Evolutionary conservation across 2,329 filamentous ascomycete species (phyloP).

Genomic region (Fusarium clavum): DNA sequence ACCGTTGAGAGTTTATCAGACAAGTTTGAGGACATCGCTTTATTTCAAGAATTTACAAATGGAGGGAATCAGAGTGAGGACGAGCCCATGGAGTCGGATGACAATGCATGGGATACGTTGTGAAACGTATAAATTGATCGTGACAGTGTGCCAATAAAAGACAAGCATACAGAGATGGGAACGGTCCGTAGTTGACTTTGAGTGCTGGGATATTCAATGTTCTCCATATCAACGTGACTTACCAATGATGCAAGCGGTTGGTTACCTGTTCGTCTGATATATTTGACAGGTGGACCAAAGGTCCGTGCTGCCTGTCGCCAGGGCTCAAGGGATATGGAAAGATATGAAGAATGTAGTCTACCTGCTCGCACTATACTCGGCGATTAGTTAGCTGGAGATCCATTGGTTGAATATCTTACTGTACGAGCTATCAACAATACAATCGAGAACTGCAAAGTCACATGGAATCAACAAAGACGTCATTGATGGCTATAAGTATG

Average conservation of each 20-base stretch:
- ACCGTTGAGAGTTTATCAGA: slow-evolving; percentile 50
- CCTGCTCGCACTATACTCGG: background rate
- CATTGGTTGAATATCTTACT: background rate
- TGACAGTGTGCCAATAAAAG: background rate
- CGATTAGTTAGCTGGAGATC: background rate
- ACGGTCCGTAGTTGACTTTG: background rate
- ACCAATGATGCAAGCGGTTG: background rate
- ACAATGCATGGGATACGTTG: slow-evolving; percentile 9
- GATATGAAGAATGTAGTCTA: background rate
- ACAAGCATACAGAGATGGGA: background rate
- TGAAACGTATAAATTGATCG: background rate
- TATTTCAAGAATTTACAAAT: slow-evolving; percentile 51
- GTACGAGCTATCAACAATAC: background rate
- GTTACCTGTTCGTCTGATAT: background rate
- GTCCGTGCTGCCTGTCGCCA: background rate
- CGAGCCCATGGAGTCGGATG: slow-evolving; percentile 25
- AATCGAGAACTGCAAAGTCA: background rate
- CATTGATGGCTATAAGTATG: background rate
- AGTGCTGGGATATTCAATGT: background rate
- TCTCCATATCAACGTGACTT: background rate
- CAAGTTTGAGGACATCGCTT: slow-evolving; percentile 50
- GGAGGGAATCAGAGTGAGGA: slow-evolving; percentile 3
- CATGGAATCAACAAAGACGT: background rate
- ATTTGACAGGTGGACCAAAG: background rate
- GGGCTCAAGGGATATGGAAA: background rate